Evolutionary conservation across 768 basidiomycete genomes (phyloP), one percentile per base, ranked within the genome.

Genomic region (Macrolepiota dolichaula): DNA sequence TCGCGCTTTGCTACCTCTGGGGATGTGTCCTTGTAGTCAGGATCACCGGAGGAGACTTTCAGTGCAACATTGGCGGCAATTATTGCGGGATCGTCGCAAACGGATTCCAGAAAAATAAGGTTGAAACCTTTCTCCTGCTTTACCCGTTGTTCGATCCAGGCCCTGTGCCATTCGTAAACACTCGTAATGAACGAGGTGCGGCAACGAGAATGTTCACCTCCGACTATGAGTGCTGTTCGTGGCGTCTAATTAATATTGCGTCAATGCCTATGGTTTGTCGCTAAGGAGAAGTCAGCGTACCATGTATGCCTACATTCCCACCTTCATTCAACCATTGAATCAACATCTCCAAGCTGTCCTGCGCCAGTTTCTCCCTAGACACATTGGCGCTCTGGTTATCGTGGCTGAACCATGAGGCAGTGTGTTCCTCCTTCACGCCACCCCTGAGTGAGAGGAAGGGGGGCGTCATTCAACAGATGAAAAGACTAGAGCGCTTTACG

Each of bases 221-320:
- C 96, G 82, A 61, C 69, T 76, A 32, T 77, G 81, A 2, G 93
- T 95, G 66, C 92, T 96, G 72, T 99, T 99, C 1, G 97, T 99
- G 2, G 97, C 97, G 76, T 99, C 96, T 98, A 64, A n/a, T 1
- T 15, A 17, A 51, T 12, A 37, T n/a, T 13, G 27, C 0, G 35
- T 56, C 36, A 25, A 17, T 5, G 36, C 52, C 24, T 19, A 24
- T 61, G 22, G n/a, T 37, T 24, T 12, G 7, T 36, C 24, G 15
- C 17, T 5, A 11, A 38, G 13, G 49, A 12, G 12, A 24, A 55
- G 59, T 35, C 5, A 17, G 63, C 65, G 62, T 79, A 94, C 96
- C 97, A 72, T 98, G 96, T 66, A 99, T 98, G 9, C 92, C 97
- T 53, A 98, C 96, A 71, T 99, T 99, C 1, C 95, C 94, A 2